phyloP scores from a whole-genome alignment of 2,329 filamentous ascomycete species.

The Aspergillus sp. region DNA sequence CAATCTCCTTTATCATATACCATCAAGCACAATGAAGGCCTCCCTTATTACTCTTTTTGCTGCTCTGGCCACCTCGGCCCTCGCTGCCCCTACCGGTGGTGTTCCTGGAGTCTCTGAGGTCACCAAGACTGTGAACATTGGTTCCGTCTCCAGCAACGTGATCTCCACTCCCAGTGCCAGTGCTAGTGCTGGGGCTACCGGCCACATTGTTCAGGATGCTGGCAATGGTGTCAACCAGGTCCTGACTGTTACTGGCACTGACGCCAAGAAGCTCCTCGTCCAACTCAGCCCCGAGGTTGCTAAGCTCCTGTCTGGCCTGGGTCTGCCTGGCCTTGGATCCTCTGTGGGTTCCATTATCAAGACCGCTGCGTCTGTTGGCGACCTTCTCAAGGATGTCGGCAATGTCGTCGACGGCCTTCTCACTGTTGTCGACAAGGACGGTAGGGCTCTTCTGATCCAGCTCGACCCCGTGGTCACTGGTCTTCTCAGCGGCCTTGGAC shows the following conservation, averaged over 20 bases:
- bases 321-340: slow-evolving; percentile 27
- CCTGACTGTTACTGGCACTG: slow-evolving; percentile 31
- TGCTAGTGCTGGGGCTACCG: slow-evolving; percentile 20
- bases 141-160: slow-evolving; percentile 15
- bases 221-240: slow-evolving; percentile 31
- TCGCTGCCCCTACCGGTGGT: slow-evolving; percentile 24
- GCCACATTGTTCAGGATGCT: slow-evolving; percentile 31
- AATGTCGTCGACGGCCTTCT: slow-evolving; percentile 29
- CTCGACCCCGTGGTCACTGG: slow-evolving; percentile 31
- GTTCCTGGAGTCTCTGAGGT: slow-evolving; percentile 15
- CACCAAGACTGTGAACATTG: slow-evolving; percentile 18
- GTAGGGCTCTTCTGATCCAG: slow-evolving; percentile 31
- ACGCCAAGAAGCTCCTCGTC: slow-evolving; percentile 31
- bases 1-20: slow-evolving; percentile 12
- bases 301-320: slow-evolving; percentile 31
- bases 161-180: slow-evolving; percentile 8
- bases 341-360: slow-evolving; percentile 31
- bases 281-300: slow-evolving; percentile 34
- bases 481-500: slow-evolving; percentile 32
- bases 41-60: slow-evolving; percentile 26
- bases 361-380: slow-evolving; percentile 30
- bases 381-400: slow-evolving; percentile 28
- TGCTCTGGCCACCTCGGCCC: slow-evolving; percentile 25
- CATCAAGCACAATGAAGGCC: slow-evolving; percentile 30
- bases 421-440: slow-evolving; percentile 33